A percentile compares a stretch with the other conserved stretches of the same genome.
phyloP scores from a whole-genome alignment of 352 stramenopile genomes.

The Pythium grandisporangium region DNA sequence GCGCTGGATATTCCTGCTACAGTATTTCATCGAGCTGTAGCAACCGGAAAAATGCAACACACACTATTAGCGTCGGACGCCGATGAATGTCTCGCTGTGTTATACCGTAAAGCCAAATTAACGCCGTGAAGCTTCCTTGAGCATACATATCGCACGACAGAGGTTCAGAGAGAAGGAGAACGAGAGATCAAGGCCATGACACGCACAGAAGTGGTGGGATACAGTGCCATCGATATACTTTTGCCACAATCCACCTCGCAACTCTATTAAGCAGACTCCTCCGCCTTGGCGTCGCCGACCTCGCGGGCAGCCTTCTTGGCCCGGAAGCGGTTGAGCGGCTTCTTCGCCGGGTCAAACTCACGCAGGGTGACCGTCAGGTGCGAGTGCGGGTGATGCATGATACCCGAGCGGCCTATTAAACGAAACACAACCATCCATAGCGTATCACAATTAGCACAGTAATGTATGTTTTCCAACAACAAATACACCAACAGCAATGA shows the following conservation, averaged over 20 bases:
- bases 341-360: conserved; percentile 74
- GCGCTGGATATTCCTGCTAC: too few relatives aligned
- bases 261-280: too few relatives aligned
- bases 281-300: conserved; percentile 15
- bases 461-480: conserved; percentile 1
- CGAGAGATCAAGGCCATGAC: too few relatives aligned
- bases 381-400: conserved; percentile 79
- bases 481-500: not conserved
- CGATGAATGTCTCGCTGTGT: too few relatives aligned
- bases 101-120: too few relatives aligned
- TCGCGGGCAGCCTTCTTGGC: conserved; percentile 67
- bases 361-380: conserved; percentile 72
- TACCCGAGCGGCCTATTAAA: conserved; percentile 58
- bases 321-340: conserved; percentile 62
- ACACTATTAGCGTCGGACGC: too few relatives aligned
- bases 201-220: not conserved
- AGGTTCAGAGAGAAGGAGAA: not conserved
- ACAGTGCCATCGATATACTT: not conserved
- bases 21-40: too few relatives aligned
- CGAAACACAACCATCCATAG: too few relatives aligned
- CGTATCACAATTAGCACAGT: conserved; percentile 2
- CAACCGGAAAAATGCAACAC: too few relatives aligned
- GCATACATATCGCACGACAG: conserved; percentile 1
- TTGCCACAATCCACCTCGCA: conserved; percentile 12
- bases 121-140: too few relatives aligned